Evolutionary conservation across 106 monocot genomes (phyloP), one percentile per base, ranked within the genome.

Genomic region (Dioscorea dumetorum): DNA sequence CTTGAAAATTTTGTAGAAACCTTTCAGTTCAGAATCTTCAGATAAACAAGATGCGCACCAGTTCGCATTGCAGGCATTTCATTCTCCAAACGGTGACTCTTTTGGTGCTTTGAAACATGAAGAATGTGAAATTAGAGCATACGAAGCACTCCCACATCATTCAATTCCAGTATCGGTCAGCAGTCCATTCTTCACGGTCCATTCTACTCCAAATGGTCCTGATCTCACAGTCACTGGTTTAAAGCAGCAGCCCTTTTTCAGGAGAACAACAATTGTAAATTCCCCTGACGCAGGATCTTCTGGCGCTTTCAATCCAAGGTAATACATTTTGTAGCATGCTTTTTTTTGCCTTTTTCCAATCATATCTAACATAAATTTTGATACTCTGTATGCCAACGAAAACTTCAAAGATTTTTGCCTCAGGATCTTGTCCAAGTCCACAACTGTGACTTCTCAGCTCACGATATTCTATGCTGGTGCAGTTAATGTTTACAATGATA

Each of bases 401-500:
- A 41, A 41, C 41, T 41, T 41, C 41, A 16, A 54, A 54, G 17
- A 15, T 16, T 49, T 66, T 49, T 19, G 9, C 22, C 50, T 17
- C 50, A 91, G 91, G 75, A 71, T 68, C 28, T 20, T 24, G 54
- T 35, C 67, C 18, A 80, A 78, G 53, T 53, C 67, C n/a, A 14
- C 67, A 57, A 21, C 71, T 23, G 48, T 65, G 20, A 41, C 78
- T 6, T 50, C 79, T 31, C 88, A 88, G 51, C 61, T 93, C 48
- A 93, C 93, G 2, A 83, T 93, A 60, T 93, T 93, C 62, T 93
- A 88, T 51, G 80, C 52, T 6, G 88, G 93, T 49, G 56, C 76
- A 15, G 83, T 93, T 63, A 79, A 76, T 73, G 88, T 88, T 1
- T 85, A 75, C 67, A 78, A 93, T 61, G 77, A 93, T 53, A 74